A percentile compares a stretch with the other conserved stretches of the same genome.
These are phyloP conservation scores for Plenodomus lindquistii DNA, from an alignment of 2,329 filamentous ascomycete species.

Conservation along the genomic window DNA sequence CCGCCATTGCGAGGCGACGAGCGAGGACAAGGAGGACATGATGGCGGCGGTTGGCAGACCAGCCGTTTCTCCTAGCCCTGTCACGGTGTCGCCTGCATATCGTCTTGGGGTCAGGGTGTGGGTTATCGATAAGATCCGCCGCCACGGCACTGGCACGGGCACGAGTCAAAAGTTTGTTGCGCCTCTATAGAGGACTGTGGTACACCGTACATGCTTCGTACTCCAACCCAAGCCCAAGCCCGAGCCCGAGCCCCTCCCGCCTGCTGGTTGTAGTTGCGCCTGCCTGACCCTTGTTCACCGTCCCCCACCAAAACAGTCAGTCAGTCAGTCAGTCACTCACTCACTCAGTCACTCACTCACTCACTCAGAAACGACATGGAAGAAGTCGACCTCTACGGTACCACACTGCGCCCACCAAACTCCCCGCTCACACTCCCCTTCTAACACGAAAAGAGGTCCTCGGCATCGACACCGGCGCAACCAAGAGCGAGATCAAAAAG, in stretches of 20 bases:
- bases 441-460: conserved; percentile 69
- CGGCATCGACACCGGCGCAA: conserved; percentile 71
- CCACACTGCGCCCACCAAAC: background rate
- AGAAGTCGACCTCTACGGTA: conserved; percentile 64
- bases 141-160: conserved; percentile 5
- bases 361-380: conserved; percentile 39
- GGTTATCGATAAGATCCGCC: conserved; percentile 5
- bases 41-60: conserved; percentile 6
- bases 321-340: too few relatives aligned
- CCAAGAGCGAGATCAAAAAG: conserved; percentile 85
- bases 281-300: background rate
- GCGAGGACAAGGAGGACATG: conserved; percentile 30
- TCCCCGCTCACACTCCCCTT: background rate
- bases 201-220: too few relatives aligned
- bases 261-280: background rate
- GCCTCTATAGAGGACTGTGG: too few relatives aligned
- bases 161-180: conserved; percentile 12
- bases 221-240: too few relatives aligned
- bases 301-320: too few relatives aligned
- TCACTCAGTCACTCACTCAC: too few relatives aligned
- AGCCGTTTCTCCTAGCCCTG: too few relatives aligned
- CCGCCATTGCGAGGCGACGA: conserved; percentile 23
- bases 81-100: background rate
- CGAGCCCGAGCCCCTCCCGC: too few relatives aligned
- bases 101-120: too few relatives aligned